Evolutionary conservation across 176 grass and related monocot genomes (phyloP).

Genomic region (Rhipidocladum racemiflorum): DNA sequence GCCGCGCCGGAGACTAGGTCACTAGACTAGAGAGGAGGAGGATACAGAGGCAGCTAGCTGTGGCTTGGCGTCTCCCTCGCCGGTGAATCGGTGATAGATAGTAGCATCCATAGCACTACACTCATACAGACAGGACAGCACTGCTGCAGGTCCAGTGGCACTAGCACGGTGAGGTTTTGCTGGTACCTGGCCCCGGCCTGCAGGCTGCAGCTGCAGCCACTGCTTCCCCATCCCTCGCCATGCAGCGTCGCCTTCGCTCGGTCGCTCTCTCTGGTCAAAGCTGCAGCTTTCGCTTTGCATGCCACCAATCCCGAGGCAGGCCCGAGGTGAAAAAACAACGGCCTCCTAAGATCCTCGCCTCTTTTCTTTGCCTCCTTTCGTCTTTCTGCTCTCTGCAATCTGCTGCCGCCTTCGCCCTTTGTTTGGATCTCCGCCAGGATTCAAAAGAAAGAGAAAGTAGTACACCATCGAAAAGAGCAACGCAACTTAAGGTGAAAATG

Average conservation of each 20-base stretch:
- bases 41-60: no score
- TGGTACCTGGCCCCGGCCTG: constrained; percentile 28
- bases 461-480: neutral
- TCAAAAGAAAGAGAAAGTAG: neutral
- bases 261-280: constrained; percentile 32
- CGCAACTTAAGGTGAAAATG: neutral
- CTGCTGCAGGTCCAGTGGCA: neutral
- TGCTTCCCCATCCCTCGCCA: neutral
- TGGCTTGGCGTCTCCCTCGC: no score
- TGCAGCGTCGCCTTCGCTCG: constrained; percentile 30
- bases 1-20: no score
- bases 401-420: neutral
- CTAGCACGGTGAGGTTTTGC: neutral
- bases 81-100: no score
- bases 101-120: no score
- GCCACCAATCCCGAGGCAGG: constrained; percentile 46
- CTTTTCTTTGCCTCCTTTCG: neutral
- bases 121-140: neutral
- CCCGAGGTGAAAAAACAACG: neutral
- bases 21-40: no score
- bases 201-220: neutral
- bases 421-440: constrained; percentile 10
- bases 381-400: constrained; percentile 7
- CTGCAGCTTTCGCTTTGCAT: constrained; percentile 29
- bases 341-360: neutral